Base-by-base conservation (phyloP, 2,329 filamentous ascomycete species). In the Botrytis paeoniae region DNA sequence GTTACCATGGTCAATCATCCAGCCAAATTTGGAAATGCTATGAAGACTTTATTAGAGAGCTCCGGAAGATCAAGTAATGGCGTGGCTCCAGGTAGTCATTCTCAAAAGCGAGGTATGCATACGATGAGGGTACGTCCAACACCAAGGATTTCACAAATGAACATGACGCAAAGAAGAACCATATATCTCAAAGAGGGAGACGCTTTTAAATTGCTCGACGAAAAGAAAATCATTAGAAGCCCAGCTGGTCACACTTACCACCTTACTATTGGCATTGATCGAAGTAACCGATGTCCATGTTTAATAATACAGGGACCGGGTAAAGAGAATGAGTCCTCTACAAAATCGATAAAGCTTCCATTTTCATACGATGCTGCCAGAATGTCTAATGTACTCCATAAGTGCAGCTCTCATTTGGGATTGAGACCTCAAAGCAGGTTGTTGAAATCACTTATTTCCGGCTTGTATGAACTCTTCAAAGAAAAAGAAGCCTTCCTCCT, bases 1-100 rank as follows among this genome's bases (percentile, higher is more conserved):
- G 91, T 88, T 0, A 88, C 87, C 0, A 89, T 95, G 81, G 89
- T 94, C 4, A 89, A 92, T 74, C 92, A 95, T 78, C 93, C 93
- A 0, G 90, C 92, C 66, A 90, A 92, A 75, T 92, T 95, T 75
- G 93, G 93, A 0, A 83, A 86, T 32, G 88, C 88, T 0, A 89
- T 95, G 85, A 92, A 89, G 80, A 82, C 83, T 4, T 83, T 92
- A 22, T 82, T 94, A 6, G 82, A 81, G 25, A 73, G 76, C 22
- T 79, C 79, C n/a, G 82, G 75, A 76, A 83, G 73, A 79, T 82
- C 71, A 80, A 84, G 45, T 78, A 79, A 72, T 82, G 82, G 74
- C 35, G 51, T 75, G 20, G 81, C 81, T 25, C 78, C 79, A 71
- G 80, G 82, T 70, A 80, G 80, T 10, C 75, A 73, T 59, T 74